phyloP scores from a whole-genome alignment of 129 eudicot genomes.

The Dittrichia graveolens region DNA sequence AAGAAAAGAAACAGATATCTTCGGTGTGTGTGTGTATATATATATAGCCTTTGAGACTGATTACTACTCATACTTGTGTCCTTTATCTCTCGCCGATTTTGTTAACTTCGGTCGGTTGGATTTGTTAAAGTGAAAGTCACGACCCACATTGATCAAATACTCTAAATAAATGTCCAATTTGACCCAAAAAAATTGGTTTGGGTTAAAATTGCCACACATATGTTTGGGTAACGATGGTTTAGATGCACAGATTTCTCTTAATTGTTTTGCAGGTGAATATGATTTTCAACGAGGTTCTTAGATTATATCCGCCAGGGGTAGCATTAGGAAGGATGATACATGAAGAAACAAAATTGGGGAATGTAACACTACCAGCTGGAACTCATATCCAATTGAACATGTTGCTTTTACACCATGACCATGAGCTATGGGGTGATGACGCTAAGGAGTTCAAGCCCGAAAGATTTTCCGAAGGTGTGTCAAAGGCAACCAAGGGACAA shows the following conservation, averaged over 20 bases:
- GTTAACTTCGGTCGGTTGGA: no score
- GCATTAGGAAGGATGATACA: slow-evolving; percentile 22
- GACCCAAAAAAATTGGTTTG: no score
- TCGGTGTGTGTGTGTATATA: background rate
- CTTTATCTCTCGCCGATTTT: background rate
- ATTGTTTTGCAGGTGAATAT: slow-evolving; percentile 10
- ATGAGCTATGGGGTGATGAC: slow-evolving; percentile 18
- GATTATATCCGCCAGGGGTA: slow-evolving; percentile 24
- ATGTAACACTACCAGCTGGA: slow-evolving; percentile 8
- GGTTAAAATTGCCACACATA: no score
- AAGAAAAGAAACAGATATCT: no score
- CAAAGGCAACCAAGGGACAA: slow-evolving; percentile 16
- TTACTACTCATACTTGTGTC: background rate
- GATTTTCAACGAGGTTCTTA: slow-evolving; percentile 26
- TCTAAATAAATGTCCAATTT: no score
- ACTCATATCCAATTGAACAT: slow-evolving; percentile 13
- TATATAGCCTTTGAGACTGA: background rate
- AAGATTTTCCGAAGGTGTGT: slow-evolving; percentile 19
- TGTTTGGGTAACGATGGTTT: background rate
- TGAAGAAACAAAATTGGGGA: slow-evolving; percentile 17
- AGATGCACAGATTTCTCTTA: background rate
- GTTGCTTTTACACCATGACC: slow-evolving; percentile 20
- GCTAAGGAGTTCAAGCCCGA: slow-evolving; percentile 12
- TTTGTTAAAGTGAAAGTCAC: no score
- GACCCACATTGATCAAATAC: no score